Evolutionary conservation across 768 basidiomycete species (phyloP), one percentile per base, ranked within the genome.

Genomic region (Kwoniella europaea): DNA sequence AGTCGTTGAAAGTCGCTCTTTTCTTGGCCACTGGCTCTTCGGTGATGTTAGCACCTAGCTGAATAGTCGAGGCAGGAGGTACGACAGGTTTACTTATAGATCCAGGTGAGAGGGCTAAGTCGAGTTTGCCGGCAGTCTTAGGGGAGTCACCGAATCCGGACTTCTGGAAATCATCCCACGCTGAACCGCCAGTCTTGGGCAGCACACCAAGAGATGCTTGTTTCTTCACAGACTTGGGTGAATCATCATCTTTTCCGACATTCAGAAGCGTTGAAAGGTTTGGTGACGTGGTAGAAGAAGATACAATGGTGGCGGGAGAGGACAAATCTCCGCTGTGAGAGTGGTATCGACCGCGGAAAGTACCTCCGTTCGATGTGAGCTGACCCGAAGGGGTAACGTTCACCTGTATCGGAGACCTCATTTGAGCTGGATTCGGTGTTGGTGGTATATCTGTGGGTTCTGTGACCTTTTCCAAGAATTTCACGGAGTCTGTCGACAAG

Each of bases 101-200:
- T 44, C 22, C 20, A 22, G 69, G 69, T 20, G 69, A 52, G 18
- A 71, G 57, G 12, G 58, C 43, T 10, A 71, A 46, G 27, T 43
- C 64, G 10, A 74, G 66, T 3, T 68, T 29, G 7, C 67, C 52
- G 18, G 54, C 54, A 2, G 53, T 56, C 20, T 65, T 64, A 29
- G 72, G 66, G 10, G 67, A 64, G 50, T 74, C 69, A 27, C 60
- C 67, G 54, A 78, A 78, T 0, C 77, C 77, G 18, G 73, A 60
- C 44, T 74, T 71, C 41, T 60, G 58, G 54, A 78, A 78, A 44
- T 75, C 71, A 15, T 74, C 73, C 77, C 77, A 78, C 18, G 58
- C 58, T 10, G 76, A 61, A 16, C 35, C 35, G 13, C 41, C 55
- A 13, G 3, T 35, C 13, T 63, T 56, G 4, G 52, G 20, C 20